Evolutionary conservation across 2,329 filamentous ascomycete genomes (phyloP), one percentile per base, ranked within the genome.

Genomic region (Talaromyces sp.): DNA sequence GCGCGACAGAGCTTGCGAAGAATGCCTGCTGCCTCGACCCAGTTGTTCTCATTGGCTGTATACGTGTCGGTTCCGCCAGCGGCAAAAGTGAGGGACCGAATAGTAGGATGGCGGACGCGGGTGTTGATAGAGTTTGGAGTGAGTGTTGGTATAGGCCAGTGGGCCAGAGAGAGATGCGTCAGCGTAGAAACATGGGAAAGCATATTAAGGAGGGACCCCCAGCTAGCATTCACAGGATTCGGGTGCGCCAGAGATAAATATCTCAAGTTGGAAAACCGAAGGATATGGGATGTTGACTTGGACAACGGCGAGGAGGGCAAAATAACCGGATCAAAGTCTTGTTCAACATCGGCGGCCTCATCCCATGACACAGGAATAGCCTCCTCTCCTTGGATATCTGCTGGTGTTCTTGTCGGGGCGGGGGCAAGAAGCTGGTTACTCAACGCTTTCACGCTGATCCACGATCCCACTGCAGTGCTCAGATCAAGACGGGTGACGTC

Each of bases 151-250:
- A 77, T 73, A 2, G 84, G 84, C 85, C 85, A 88, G 68, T 85
- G 78, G 2, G 85, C 84, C 2, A 88, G 76, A 0, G 85, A 87
- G 2, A 88, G 75, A 64, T 87, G 85, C 0, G 84, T 86, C 26
- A 88, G 69, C 3, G 79, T 84, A n/a, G 81, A 77, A 0, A 85
- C 70, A 27, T 82, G 76, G 0, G 80, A 77, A 0, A 84, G 77
- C 0, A 88, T 68, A 1, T 74, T 71, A 2, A 88, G 73, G 2
- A 88, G 75, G 5, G 81, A 78, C 14, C 77, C 71, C 85, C 85
- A 88, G 11, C 78, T 83, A 0, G 80, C 79, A 26, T 73, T 73
- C 2, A 58, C 62, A 7, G 67, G 67, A n/a, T 64, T 65, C 13
- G 77, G 82, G 58, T 84, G 77, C 1, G 84, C 82, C 1, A 88